A percentile compares a stretch with the other conserved stretches of the same genome.
phyloP scores from a whole-genome alignment of 495 filamentous ascomycete species.

The Xylaria acuta region DNA sequence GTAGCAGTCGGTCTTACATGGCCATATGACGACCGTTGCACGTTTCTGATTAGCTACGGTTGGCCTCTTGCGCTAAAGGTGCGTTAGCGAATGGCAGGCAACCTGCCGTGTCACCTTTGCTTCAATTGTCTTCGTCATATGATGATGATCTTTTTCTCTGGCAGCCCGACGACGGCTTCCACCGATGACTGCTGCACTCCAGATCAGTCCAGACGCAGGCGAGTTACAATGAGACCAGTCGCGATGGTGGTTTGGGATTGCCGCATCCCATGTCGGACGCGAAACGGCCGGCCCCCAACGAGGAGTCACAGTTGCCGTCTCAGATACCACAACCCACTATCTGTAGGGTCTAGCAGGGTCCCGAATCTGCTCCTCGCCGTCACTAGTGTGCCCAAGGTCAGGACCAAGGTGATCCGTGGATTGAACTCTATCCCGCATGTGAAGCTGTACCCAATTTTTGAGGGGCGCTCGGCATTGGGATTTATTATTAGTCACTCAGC shows the following conservation, averaged over 20 bases:
- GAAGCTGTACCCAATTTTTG: slow-evolving; percentile 21
- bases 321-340: slow-evolving; percentile 16
- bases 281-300: slow-evolving; percentile 21
- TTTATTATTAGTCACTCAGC: slow-evolving; percentile 20
- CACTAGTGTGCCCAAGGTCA: neutral
- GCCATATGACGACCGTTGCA: slow-evolving; percentile 7
- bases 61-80: slow-evolving; percentile 9
- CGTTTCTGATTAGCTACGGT: slow-evolving; percentile 20
- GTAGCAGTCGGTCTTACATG: neutral
- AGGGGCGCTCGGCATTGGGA: neutral
- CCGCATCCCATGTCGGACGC: slow-evolving; percentile 14
- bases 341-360: slow-evolving; percentile 1
- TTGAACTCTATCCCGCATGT: slow-evolving; percentile 13
- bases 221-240: neutral
- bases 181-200: neutral
- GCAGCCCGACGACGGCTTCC: neutral
- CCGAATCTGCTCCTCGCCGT: slow-evolving; percentile 1
- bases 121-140: slow-evolving; percentile 25
- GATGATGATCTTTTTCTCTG: slow-evolving; percentile 1
- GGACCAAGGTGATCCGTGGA: neutral
- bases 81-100: slow-evolving; percentile 27
- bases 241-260: neutral
- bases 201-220: neutral
- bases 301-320: slow-evolving; percentile 24
- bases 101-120: slow-evolving; percentile 21